Base-by-base conservation (phyloP, 768 basidiomycete genomes). In the Boletus pseudopeckii region DNA sequence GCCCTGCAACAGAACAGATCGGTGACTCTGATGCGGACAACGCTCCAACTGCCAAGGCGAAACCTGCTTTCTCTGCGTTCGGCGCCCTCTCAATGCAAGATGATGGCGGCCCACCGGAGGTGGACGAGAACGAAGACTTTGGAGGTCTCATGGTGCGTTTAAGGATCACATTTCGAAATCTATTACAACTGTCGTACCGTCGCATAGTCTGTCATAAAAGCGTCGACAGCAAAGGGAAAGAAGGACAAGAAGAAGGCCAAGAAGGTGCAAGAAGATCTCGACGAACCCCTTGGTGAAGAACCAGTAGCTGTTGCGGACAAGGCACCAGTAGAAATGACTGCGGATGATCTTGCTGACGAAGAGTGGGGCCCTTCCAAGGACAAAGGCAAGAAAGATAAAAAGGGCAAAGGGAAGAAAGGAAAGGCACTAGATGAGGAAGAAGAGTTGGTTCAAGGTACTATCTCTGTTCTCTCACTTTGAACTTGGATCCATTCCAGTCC, bases 261-360 rank as follows among this genome's bases (percentile, higher is more conserved):
- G 62, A 73, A 72, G 57, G 56, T 50, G 26, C 64, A 64, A 24
- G 65, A 64, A 24, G 65, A 68, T 60, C 63, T 73, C 52, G 65
- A 70, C 28, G 63, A 65, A 42, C 68, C 54, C 38, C 43, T 62
- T 33, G 72, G 64, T 28, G 64, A 61, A n/a, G 68, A 62, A 42
- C 59, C 59, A 8, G 51, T 44, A 24, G 57, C 64, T 4, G 46
- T 63, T 53, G 52, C 61, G 46, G 71, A 60, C 8, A 80, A 80
- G 64, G 67, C 63, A 38, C 72, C 80, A 10, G 67, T 80, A 17
- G 76, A 82, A 52, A 76, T 80, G 46, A 82, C 81, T 18, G 83
- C 86, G n/a, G 86, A 88, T 41, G 86, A 87, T 61, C 74, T 85
- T 57, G 84, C 85, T 20, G 85, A 89, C 62, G 85, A 84, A 56